Base-by-base conservation (phyloP, 306 rosid genomes). In the Dryas drummondii region DNA sequence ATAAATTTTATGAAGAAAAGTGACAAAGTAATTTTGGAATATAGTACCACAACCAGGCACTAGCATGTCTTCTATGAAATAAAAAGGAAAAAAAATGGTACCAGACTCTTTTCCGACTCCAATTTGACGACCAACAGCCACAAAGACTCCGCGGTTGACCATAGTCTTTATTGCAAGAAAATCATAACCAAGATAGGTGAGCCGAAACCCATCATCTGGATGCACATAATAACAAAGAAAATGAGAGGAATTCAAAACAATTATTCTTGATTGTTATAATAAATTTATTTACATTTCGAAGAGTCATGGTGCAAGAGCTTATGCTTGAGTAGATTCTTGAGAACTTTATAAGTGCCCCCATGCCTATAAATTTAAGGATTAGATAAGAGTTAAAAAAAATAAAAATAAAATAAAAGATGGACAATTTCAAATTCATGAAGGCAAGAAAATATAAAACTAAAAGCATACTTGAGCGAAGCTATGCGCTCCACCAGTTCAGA, bases 21-120 rank as follows among this genome's bases (percentile, higher is more conserved):
- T 13, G 26, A 16, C 64, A 27, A 19, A 12, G 5, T 66, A 61
- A 49, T 44, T 55, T 48, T 5, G 47, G 19, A 14, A 61, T 15
- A 11, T 22, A 57, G 37, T 32, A 27, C 41, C 65, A 58, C 32
- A 70, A 16, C 46, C 26, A 7, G n/a, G 62, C 65, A 42, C 17
- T 2, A 54, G 57, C 26, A 74, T 41, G 40, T 14, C 4, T 27
- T 70, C 41, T 14, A 37, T 16, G 9, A 15, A 12, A 1, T 6
- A 15, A 41, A 10, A 19, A 71, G 64, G 26, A 46, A 32, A 67
- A 44, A 54, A 71, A 64, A 32, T 32, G 37, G 37, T 87, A 91
- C 98, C 97, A 58, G 98, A 94, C 79, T 94, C 98, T 84, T 94
- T 94, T 68, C 97, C 98, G 47, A 94, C 98, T 0, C 98, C 98